These are phyloP conservation scores for Monosporascus sp. DNA, from an alignment of 2,329 filamentous ascomycete genomes.

Conservation along the genomic window DNA sequence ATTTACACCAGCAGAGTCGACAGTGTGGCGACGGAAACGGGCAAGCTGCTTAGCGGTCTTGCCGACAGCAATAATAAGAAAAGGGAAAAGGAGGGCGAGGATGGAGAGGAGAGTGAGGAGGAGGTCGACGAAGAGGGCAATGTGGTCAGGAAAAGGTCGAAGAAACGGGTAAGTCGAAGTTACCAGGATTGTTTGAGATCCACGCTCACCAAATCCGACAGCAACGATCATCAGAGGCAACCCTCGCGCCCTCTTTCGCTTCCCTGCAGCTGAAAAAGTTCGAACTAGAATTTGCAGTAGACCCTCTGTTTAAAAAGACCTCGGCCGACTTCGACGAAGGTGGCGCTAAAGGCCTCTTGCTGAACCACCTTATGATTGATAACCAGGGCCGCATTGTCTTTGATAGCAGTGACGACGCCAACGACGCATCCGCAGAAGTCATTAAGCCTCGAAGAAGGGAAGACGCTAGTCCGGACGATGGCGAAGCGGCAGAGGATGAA, in stretches of 20 bases:
- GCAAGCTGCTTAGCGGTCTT: slow-evolving; percentile 87
- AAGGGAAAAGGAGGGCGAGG: slow-evolving; percentile 59
- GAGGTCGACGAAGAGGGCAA: slow-evolving; percentile 60
- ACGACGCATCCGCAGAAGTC: slow-evolving; percentile 41
- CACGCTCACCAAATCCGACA: slow-evolving; percentile 29
- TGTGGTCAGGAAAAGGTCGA: slow-evolving; percentile 54
- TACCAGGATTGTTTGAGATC: neutral
- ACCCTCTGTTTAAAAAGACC: slow-evolving; percentile 98
- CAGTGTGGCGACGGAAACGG: slow-evolving; percentile 95
- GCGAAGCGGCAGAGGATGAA: slow-evolving; percentile 33
- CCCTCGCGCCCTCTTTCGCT: slow-evolving; percentile 81
- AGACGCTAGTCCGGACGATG: slow-evolving; percentile 32
- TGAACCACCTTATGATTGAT: slow-evolving; percentile 97
- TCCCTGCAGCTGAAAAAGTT: slow-evolving; percentile 94
- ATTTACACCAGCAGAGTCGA: slow-evolving; percentile 98
- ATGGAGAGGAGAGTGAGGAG: slow-evolving; percentile 64
- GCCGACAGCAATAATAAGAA: slow-evolving; percentile 81
- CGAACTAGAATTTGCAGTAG: slow-evolving; percentile 92
- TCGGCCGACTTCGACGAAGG: slow-evolving; percentile 98
- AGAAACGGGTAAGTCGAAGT: slow-evolving; percentile 62
- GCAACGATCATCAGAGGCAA: slow-evolving; percentile 85
- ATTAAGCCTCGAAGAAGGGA: slow-evolving; percentile 33
- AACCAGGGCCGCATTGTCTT: slow-evolving; percentile 90
- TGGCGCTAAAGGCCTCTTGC: slow-evolving; percentile 86
- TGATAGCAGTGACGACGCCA: slow-evolving; percentile 88